A percentile compares a stretch with the other conserved stretches of the same genome.
These are phyloP conservation scores for Erigeron philadelphicus DNA, from an alignment of 140 eudicot species.

Conservation along the genomic window DNA sequence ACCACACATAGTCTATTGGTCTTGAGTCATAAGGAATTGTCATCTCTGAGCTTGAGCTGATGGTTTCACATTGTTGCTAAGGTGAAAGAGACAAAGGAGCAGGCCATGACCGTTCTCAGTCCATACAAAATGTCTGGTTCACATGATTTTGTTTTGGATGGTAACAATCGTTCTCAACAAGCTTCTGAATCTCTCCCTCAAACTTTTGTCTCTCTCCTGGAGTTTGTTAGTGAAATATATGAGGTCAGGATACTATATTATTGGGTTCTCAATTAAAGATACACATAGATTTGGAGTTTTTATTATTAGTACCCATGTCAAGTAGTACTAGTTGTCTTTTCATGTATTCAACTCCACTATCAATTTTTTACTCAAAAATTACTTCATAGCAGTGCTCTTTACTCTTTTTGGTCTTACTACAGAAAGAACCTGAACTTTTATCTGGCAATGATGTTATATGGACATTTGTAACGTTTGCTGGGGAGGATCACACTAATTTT, in stretches of 20 bases:
- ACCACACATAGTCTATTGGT: background rate
- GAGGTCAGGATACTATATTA: conserved; percentile 44
- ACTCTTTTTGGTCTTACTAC: conserved; percentile 24
- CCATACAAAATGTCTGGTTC: conserved; percentile 53
- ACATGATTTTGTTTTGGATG: conserved; percentile 40
- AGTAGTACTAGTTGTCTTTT: background rate
- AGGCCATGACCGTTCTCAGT: conserved; percentile 73
- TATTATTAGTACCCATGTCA: background rate
- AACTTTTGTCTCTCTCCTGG: conserved; percentile 75
- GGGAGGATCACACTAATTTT: conserved; percentile 89
- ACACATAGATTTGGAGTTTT: conserved; percentile 11
- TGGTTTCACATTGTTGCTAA: conserved; percentile 28
- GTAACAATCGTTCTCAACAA: conserved; percentile 42
- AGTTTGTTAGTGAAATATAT: conserved; percentile 87
- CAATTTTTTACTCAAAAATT: conserved; percentile 8
- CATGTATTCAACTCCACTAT: background rate
- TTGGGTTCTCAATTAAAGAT: background rate
- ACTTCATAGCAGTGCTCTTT: background rate
- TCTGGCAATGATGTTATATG: conserved; percentile 87
- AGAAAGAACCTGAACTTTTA: conserved; percentile 94
- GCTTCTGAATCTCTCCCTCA: conserved; percentile 42
- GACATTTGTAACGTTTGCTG: conserved; percentile 95
- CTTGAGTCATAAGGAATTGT: conserved; percentile 3
- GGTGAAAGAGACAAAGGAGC: conserved; percentile 90
- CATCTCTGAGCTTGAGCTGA: conserved; percentile 16